Evolutionary conservation across 768 basidiomycete genomes (phyloP).

Genomic region (Russula ochroleuca): DNA sequence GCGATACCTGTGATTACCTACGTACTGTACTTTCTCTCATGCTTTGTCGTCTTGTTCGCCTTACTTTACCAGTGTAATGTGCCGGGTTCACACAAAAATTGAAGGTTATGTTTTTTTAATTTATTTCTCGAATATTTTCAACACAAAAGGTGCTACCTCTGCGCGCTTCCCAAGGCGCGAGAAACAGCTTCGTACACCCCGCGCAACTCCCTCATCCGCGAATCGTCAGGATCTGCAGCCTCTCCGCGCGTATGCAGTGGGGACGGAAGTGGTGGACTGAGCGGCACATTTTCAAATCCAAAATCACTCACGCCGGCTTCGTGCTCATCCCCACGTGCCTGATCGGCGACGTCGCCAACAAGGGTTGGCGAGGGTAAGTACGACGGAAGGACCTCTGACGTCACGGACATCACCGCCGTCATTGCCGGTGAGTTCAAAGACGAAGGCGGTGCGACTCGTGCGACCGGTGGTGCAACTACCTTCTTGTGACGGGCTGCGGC

Average conservation of each 20-base stretch:
- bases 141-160: not conserved
- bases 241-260: constrained; percentile 22
- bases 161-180: constrained; percentile 19
- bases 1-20: constrained; percentile 18
- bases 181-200: constrained; percentile 26
- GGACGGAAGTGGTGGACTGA: constrained; percentile 21
- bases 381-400: constrained; percentile 25
- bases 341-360: not conserved
- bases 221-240: constrained; percentile 16
- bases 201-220: constrained; percentile 15
- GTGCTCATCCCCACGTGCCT: not conserved
- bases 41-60: constrained; percentile 9
- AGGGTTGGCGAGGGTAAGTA: constrained; percentile 26
- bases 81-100: not conserved
- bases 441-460: not conserved
- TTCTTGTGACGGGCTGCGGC: constrained; percentile 2
- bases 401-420: constrained; percentile 22
- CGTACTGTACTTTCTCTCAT: not conserved
- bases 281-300: constrained; percentile 25
- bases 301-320: not conserved
- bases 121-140: not conserved
- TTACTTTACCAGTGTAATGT: constrained; percentile 7
- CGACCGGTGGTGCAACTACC: not conserved
- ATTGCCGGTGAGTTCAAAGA: constrained; percentile 11
- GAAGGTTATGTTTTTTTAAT: not conserved